phyloP scores from a whole-genome alignment of 495 filamentous ascomycete genomes.

The Aspergillus sclerotioniger region DNA sequence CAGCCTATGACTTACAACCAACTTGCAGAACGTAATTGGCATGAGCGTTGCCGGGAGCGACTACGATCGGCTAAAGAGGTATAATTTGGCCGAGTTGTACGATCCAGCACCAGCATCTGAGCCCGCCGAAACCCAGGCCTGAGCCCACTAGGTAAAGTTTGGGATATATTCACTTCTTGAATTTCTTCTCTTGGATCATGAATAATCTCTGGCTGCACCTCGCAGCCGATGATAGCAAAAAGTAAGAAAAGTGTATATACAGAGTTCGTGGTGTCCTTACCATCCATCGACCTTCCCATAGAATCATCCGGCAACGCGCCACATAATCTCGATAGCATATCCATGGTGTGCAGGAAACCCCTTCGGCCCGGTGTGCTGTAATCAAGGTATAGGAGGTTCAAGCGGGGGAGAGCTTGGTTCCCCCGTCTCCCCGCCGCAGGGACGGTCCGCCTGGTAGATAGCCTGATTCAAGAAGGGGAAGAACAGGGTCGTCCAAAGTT shows the following conservation, averaged over 20 bases:
- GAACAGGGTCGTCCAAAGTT: not conserved
- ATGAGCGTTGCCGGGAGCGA: conserved; percentile 73
- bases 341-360: not conserved
- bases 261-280: not conserved
- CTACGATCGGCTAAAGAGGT: conserved; percentile 50
- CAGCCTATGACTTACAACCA: conserved; percentile 11
- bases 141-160: not conserved
- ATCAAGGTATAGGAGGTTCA: not conserved
- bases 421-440: not conserved
- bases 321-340: not conserved
- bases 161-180: not conserved
- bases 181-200: not conserved
- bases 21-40: conserved; percentile 65
- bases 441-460: not conserved
- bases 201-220: not conserved
- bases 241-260: not conserved
- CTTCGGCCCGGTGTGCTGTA: no score
- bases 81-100: conserved; percentile 19
- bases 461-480: not conserved
- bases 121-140: not conserved
- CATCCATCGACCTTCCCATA: not conserved
- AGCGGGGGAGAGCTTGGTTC: not conserved
- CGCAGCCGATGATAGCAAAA: not conserved
- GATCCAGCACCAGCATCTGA: conserved; percentile 5
- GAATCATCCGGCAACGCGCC: not conserved